Evolutionary conservation across 306 rosid genomes (phyloP).

Genomic region (Cucurbita argyrosperma): DNA sequence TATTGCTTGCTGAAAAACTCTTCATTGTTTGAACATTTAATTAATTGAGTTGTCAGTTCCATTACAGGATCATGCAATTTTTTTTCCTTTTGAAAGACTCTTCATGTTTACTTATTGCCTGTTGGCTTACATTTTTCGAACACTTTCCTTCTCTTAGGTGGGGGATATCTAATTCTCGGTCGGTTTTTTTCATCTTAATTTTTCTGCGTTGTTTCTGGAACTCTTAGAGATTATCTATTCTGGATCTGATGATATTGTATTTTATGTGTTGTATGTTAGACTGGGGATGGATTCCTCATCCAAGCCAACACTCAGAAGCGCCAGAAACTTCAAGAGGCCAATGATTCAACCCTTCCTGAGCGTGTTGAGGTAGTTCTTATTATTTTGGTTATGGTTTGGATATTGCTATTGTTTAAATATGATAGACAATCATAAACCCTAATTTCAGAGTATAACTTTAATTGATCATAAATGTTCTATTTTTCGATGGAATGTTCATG

Average conservation of each 20-base stretch:
- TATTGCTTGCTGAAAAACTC: neutral
- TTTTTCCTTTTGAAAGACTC: neutral
- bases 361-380: slow-evolving; percentile 53
- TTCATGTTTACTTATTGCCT: neutral
- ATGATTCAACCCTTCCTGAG: slow-evolving; percentile 31
- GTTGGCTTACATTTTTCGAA: neutral
- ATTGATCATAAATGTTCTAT: too few relatives aligned
- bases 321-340: slow-evolving; percentile 43
- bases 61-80: neutral
- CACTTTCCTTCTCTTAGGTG: neutral
- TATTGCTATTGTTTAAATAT: neutral
- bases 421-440: neutral
- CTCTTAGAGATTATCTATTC: neutral
- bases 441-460: neutral
- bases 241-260: neutral
- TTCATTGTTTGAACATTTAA: neutral
- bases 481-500: neutral
- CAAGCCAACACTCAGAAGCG: slow-evolving; percentile 91
- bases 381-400: neutral
- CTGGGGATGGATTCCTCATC: slow-evolving; percentile 59
- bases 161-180: neutral
- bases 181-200: neutral
- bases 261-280: slow-evolving; percentile 15
- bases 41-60: neutral
- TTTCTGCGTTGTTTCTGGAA: neutral